phyloP scores from a whole-genome alignment of 176 grass and related monocot species.

The Zoysia pacifica region DNA sequence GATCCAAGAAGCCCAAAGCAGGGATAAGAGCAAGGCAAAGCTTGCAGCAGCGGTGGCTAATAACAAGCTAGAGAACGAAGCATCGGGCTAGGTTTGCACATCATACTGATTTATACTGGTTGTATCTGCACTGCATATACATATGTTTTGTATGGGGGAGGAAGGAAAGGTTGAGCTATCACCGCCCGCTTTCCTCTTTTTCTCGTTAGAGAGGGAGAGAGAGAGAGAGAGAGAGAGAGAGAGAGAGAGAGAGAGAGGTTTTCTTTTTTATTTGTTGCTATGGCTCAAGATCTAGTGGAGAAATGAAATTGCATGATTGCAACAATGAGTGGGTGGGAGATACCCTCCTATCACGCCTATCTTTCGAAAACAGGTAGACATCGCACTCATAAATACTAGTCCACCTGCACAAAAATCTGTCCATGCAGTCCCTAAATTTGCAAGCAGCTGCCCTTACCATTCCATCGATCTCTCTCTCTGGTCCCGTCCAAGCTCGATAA shows the following conservation, averaged over 20 bases:
- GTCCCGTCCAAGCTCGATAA: not conserved
- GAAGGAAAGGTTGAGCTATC: conserved; percentile 64
- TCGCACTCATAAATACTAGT: conserved; percentile 18
- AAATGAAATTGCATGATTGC: conserved; percentile 60
- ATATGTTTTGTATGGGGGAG: not conserved
- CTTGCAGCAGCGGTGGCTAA: conserved; percentile 18
- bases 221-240: conserved; percentile 40
- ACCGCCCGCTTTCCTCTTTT: conserved; percentile 46
- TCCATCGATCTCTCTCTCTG: not conserved
- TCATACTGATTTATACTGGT: too few relatives aligned
- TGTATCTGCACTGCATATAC: too few relatives aligned
- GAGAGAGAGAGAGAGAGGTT: conserved; percentile 18
- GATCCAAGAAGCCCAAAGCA: not conserved
- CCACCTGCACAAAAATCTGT: conserved; percentile 16
- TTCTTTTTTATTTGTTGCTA: conserved; percentile 29
- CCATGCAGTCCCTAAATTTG: conserved; percentile 24
- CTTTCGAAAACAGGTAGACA: conserved; percentile 29
- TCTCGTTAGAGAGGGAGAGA: conserved; percentile 32
- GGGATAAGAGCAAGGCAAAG: conserved; percentile 21
- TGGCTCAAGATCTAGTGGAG: conserved; percentile 33
- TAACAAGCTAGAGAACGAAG: not conserved
- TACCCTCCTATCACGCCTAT: conserved; percentile 41
- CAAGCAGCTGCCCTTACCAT: not conserved
- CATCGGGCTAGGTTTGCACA: conserved; percentile 7
- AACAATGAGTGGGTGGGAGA: conserved; percentile 86